A percentile compares a stretch with the other conserved stretches of the same genome.
Evolutionary conservation across 2,329 filamentous ascomycete genomes (phyloP).

Genomic region (Emmonsiellopsis sp.): DNA sequence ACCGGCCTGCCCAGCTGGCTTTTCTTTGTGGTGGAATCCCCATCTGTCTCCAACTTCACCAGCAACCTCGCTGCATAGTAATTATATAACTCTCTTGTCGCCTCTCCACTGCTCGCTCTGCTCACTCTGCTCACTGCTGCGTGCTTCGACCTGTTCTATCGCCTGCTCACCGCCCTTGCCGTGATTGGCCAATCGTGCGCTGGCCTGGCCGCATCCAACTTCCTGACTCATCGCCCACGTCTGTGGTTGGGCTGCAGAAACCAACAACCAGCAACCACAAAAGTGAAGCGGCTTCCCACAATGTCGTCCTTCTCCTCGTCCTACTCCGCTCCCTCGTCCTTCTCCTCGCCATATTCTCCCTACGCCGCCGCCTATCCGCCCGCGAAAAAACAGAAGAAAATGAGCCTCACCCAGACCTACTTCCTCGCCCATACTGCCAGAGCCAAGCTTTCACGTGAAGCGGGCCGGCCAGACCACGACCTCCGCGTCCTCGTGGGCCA

Average conservation of each 20-base stretch:
- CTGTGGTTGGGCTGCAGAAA: no score
- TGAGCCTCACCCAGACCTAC: conserved; percentile 98
- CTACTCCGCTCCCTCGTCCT: not conserved
- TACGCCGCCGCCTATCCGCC: conserved; percentile 24
- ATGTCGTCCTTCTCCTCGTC: not conserved
- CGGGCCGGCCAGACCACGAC: conserved; percentile 83
- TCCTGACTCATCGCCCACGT: no score
- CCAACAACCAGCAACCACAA: no score
- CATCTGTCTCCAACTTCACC: no score
- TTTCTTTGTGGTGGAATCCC: no score
- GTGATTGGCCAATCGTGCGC: not conserved
- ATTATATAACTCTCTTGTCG: no score
- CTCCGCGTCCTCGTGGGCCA: conserved; percentile 92
- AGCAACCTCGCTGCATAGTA: no score
- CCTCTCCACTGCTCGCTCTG: no score
- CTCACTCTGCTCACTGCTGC: no score
- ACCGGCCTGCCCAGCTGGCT: no score
- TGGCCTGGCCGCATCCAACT: no score
- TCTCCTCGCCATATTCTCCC: conserved; percentile 14
- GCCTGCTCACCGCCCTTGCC: not conserved
- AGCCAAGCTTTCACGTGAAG: conserved; percentile 89
- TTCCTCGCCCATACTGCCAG: conserved; percentile 94
- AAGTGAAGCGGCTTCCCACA: not conserved
- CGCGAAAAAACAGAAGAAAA: conserved; percentile 59
- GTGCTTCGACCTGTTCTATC: no score